A percentile compares a stretch with the other conserved stretches of the same genome.
Conservation (phyloP, 1,139 yeast species). For the Hemisphaericaspora xylanilytica region DNA sequence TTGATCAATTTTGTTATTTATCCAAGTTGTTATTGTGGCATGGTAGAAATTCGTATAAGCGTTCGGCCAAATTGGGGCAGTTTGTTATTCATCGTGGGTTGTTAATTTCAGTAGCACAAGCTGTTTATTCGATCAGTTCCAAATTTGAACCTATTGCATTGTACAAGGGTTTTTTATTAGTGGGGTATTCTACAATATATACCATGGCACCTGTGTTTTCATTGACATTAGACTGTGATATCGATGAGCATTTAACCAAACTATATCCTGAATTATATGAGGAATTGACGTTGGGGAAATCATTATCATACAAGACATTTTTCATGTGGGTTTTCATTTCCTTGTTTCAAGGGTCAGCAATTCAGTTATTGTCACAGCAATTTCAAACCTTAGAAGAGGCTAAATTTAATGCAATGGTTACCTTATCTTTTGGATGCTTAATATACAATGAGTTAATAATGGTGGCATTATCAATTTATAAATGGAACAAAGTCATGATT, state of each 20-base stretch:
- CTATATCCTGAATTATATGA: constrained; percentile 93
- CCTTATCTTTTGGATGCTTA: constrained; percentile 77
- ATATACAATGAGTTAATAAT: constrained; percentile 83
- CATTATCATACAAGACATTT: constrained; percentile 83
- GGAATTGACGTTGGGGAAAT: constrained; percentile 84
- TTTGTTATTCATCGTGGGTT: constrained; percentile 96
- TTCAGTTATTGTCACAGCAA: constrained; percentile 76
- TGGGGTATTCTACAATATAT: constrained; percentile 94
- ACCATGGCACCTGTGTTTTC: constrained; percentile 99
- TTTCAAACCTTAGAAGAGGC: constrained; percentile 61
- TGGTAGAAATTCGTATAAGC: constrained; percentile 93
- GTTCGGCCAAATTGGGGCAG: constrained; percentile 93
- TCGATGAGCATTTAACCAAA: constrained; percentile 83
- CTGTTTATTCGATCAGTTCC: constrained; percentile 84
- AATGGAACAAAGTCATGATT: constrained; percentile 83
- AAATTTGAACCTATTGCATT: constrained; percentile 90
- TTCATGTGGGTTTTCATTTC: constrained; percentile 90
- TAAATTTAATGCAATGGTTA: constrained; percentile 72
- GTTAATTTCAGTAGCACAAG: constrained; percentile 93
- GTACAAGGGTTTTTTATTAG: constrained; percentile 96
- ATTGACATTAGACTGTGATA: constrained; percentile 85
- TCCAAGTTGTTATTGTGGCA: constrained; percentile 93
- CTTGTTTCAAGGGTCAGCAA: constrained; percentile 78
- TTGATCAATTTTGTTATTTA: constrained; percentile 86
- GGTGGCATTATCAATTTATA: constrained; percentile 90